Base-by-base conservation (phyloP, 306 rosid species). In the Quercus mongolica region DNA sequence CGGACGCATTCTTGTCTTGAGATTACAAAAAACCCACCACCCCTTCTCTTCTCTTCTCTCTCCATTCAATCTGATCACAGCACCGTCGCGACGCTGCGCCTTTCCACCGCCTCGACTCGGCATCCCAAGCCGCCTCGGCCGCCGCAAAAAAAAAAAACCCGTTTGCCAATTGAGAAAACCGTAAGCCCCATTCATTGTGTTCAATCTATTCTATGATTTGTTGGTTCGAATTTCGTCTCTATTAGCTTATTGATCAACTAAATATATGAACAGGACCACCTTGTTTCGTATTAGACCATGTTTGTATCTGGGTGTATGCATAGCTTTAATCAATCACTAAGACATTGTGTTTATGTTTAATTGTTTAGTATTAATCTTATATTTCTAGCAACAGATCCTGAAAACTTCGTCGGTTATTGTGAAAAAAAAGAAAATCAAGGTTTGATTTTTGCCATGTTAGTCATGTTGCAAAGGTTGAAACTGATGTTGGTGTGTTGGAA, bases 391-490 rank as follows among this genome's bases (percentile, higher is more conserved):
- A 8, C 46, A 41, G 46, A 41, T 64, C 80, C 62, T 74, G 38
- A 70, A 71, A 81, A 74, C 74, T 82, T 72, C 89, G 97, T 41
- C 3, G 46, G 0, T 41, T 41, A 41, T 41, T 41, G 11, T 41
- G 41, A 35, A 35, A 35, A 41, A 38, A 38, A 41, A 41, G 12
- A 41, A 21, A 21, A 90, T 85, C 87, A 91, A 76, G 97, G 97
- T 92, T 69, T 83, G 79, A 73, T 33, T 59, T 71, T 70, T 72
- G 55, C 72, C 74, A 33, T 55, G 21, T 19, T 35, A 35, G 41
- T 83, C 77, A 25, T 59, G 59, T 76, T 78, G 26, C 63, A 41
- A 28, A 74, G 46, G 83, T 57, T 76, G 56, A 59, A 35, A 77
- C 56, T 62, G 73, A 86, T 70, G 52, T 55, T 78, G 12, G 67